Evolutionary conservation across 805 yeast species (phyloP).

Genomic region (Myxozyma vanderwaltii): DNA sequence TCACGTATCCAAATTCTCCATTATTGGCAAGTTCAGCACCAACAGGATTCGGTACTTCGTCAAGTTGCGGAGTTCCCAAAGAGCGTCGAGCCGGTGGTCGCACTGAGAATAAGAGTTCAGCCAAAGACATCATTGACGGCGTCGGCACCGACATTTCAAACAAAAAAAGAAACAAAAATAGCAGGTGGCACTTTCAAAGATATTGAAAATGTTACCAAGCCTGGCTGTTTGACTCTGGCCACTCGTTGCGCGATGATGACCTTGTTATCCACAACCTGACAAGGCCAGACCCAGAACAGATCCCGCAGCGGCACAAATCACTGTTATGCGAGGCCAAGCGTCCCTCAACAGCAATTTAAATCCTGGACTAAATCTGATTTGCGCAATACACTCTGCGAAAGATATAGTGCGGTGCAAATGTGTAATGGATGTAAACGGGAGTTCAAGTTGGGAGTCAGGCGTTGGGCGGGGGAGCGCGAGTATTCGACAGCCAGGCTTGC

Average conservation of each 20-base stretch:
- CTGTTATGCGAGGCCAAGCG: too few species aligned
- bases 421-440: background rate
- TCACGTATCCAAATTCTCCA: conserved; percentile 33
- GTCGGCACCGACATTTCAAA: background rate
- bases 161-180: background rate
- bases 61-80: conserved; percentile 1
- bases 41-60: conserved; percentile 28
- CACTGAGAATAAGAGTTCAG: conserved; percentile 26
- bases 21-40: conserved; percentile 28
- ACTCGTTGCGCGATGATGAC: too few species aligned
- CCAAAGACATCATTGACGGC: conserved; percentile 18
- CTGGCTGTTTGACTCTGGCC: too few species aligned
- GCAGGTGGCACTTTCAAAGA: background rate
- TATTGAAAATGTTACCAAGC: background rate
- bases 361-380: too few species aligned
- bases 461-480: conserved; percentile 2
- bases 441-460: background rate
- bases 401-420: background rate
- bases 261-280: too few species aligned
- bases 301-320: background rate
- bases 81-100: conserved; percentile 23
- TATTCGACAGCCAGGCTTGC: background rate
- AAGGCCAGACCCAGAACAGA: conserved; percentile 1
- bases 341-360: too few species aligned
- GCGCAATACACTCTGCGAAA: too few species aligned